Base-by-base conservation (phyloP, 257 asterid species). In the Knoxia roxburghii region DNA sequence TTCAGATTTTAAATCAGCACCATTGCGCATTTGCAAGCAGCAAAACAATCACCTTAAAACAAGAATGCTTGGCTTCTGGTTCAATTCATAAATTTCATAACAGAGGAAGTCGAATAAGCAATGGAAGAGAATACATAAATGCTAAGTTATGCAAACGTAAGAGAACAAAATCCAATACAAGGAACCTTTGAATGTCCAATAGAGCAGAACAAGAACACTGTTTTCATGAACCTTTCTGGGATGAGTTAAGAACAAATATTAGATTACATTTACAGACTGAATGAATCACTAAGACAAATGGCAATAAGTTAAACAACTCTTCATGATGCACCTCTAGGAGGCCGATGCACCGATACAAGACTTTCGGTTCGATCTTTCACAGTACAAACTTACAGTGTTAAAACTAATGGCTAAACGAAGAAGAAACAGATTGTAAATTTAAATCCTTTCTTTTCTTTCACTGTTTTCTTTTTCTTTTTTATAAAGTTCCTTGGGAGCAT, bases 401-500 rank as follows among this genome's bases (percentile, higher is more conserved):
- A 37, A 14, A n/a, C 54, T 62, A 65, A 6, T 8, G 32, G 18
- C 40, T 23, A 43, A 30, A 52, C 64, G 27, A 46, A 46, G 52
- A 66, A 26, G 59, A 11, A 39, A 39, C 46, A 45, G 59, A 35
- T 17, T 21, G 68, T 13, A 32, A 65, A 72, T 62, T 46, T n/a
- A n/a, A n/a, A n/a, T n/a, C n/a, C n/a, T n/a, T n/a, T n/a, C n/a
- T n/a, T n/a, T n/a, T n/a, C n/a, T n/a, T n/a, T n/a, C n/a, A n/a
- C 50, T 29, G 10, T 33, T 33, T 60, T 55, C 49, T 49, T 50
- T 68, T 70, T 56, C 61, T 66, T 68, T 58, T 56, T 24, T 21
- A 68, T 30, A 75, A 60, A 46, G 51, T 60, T 57, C 74, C 63
- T 13, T 23, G 39, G 62, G 69, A 78, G 77, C 72, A 75, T 67